A percentile compares a stretch with the other conserved stretches of the same genome.
Conservation (phyloP, 176 grass and related monocot genomes). For the Aegilops longissima region DNA sequence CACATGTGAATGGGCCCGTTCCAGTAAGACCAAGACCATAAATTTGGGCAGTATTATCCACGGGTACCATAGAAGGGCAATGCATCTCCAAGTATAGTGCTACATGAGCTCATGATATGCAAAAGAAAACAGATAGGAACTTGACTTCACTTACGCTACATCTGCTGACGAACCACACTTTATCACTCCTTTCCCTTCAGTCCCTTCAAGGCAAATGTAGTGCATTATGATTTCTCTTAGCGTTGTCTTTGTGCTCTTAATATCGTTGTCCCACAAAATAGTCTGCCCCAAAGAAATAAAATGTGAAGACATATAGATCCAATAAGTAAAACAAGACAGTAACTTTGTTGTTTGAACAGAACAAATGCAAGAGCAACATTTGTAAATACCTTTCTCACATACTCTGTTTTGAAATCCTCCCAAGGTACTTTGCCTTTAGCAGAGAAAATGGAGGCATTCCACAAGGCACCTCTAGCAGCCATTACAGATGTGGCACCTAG, state of each 20-base stretch:
- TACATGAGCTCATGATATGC: neutral
- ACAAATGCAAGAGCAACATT: neutral
- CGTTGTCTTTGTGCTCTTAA: slow-evolving; percentile 93
- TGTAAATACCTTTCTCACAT: slow-evolving; percentile 77
- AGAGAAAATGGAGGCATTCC: slow-evolving; percentile 92
- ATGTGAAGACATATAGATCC: slow-evolving; percentile 14
- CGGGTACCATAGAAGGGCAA: slow-evolving; percentile 6
- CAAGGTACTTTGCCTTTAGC: slow-evolving; percentile 68
- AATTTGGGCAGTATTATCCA: neutral
- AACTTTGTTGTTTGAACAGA: neutral
- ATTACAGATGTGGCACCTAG: slow-evolving; percentile 86
- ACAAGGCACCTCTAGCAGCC: slow-evolving; percentile 95
- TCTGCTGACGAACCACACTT: slow-evolving; percentile 69
- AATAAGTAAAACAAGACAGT: slow-evolving; percentile 13
- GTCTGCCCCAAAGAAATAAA: slow-evolving; percentile 52
- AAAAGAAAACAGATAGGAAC: slow-evolving; percentile 23
- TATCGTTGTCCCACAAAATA: slow-evolving; percentile 97
- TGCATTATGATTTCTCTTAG: slow-evolving; percentile 96
- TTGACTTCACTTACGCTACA: slow-evolving; percentile 66
- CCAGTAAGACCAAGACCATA: slow-evolving; percentile 7
- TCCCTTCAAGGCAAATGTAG: slow-evolving; percentile 83
- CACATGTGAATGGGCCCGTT: neutral
- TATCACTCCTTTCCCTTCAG: slow-evolving; percentile 80
- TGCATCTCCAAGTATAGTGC: neutral
- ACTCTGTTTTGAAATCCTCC: slow-evolving; percentile 90